Evolutionary conservation across 768 basidiomycete genomes (phyloP), one percentile per base, ranked within the genome.

Genomic region (Cytidiella melzeri): DNA sequence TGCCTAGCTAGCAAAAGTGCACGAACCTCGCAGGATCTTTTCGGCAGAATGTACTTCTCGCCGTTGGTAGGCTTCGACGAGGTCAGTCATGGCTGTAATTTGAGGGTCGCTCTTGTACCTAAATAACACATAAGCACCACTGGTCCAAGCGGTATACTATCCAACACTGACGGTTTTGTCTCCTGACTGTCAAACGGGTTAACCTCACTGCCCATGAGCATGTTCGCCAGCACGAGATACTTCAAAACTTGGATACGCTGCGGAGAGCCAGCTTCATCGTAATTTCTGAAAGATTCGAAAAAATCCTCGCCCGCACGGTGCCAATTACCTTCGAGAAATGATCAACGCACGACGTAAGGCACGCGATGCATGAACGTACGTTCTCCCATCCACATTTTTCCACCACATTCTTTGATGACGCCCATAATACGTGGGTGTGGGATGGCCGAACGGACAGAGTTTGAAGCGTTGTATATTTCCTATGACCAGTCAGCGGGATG

Each of bases 301-400:
- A 99, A 96, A 69, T 99, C 96, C 64, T 92, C 90, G 55, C 92
- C 94, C 0, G 96, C 96, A 50, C 91, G 82, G 48, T 89, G 87
- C 94, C 95, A 99, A 71, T 96, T 90, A 50, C 89, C 91, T 93
- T 62, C 9, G 19, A 41, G 18, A n/a, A 5, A 18, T 4, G 12
- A 43, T 11, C 40, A 15, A 11, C 34, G 15, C 37, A 24, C 41
- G 21, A 36, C 15, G 23, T 24, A 41, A 12, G 2, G 20, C 6
- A 26, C 34, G 43, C 28, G 23, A 45, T 42, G 18, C n/a, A n/a
- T 4, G 25, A 41, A 59, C 83, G 61, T 66, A 87, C 95, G 88
- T 75, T 98, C 96, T 51, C 91, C 92, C 96, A 99, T 98, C 94
- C 96, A 98, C 96, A 99, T 99, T 70, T 99, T 99, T 2, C 96